Percentiles rank a stretch among this genome's conserved stretches.
These are phyloP conservation scores for Hibiscus trionum DNA, from an alignment of 345 rosid genomes.

Conservation along the genomic window DNA sequence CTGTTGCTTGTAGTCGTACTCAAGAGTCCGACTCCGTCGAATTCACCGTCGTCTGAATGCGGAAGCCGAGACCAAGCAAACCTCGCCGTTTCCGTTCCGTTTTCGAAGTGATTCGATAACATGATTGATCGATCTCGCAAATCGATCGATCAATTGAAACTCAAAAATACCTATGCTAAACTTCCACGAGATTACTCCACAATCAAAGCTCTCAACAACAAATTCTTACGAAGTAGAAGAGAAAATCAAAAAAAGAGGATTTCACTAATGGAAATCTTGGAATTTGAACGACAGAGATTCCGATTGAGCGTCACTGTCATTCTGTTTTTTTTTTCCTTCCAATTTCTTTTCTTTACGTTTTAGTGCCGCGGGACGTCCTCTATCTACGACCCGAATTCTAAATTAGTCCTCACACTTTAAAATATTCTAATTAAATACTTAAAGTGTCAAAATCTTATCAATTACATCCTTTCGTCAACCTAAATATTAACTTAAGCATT, in stretches of 20 bases:
- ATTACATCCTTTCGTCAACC: too few species aligned
- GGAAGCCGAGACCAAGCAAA: constrained; percentile 79
- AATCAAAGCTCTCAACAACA: background rate
- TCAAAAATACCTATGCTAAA: background rate
- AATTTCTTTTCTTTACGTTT: too few species aligned
- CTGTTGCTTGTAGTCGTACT: constrained; percentile 29
- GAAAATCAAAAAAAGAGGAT: background rate
- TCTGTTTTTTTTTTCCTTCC: too few species aligned
- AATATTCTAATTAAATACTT: too few species aligned
- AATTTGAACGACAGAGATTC: background rate
- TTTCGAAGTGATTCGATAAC: constrained; percentile 70
- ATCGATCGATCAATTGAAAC: constrained; percentile 2
- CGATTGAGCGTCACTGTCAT: too few species aligned
- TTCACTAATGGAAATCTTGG: background rate
- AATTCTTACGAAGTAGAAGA: background rate
- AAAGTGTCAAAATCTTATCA: too few species aligned
- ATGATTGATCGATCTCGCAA: constrained; percentile 26
- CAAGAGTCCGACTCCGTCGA: constrained; percentile 44
- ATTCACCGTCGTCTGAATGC: constrained; percentile 55
- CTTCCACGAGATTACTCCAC: background rate
- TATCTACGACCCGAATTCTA: too few species aligned
- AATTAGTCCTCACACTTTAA: too few species aligned
- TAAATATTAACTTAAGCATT: too few species aligned
- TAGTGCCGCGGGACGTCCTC: too few species aligned
- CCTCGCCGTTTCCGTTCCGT: constrained; percentile 70